A percentile compares a stretch with the other conserved stretches of the same genome.
These are phyloP conservation scores for Lichtheimia ornata DNA, from an alignment of 371 early-diverging fungal genomes.

Conservation along the genomic window DNA sequence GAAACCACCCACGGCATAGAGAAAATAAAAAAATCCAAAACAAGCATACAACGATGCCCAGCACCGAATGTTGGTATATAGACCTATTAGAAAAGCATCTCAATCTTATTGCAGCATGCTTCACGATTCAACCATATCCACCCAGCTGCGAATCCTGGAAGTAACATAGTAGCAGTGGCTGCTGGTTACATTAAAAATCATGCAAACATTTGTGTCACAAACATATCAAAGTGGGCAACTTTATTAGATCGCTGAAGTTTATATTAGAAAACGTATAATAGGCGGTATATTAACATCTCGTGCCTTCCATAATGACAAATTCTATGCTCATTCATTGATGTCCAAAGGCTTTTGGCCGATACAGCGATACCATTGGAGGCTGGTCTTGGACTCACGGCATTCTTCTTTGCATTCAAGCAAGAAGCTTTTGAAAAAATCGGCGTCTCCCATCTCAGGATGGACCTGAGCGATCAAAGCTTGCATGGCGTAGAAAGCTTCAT, in stretches of 20 bases:
- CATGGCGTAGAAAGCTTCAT: conserved; percentile 17
- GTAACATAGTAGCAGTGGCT: too few relatives aligned
- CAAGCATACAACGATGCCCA: too few relatives aligned
- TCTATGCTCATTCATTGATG: neutral
- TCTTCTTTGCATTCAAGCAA: conserved; percentile 14
- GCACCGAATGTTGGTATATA: too few relatives aligned
- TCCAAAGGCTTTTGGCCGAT: neutral
- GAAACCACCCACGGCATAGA: too few relatives aligned
- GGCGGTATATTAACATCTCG: neutral
- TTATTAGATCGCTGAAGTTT: too few relatives aligned
- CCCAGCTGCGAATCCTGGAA: too few relatives aligned
- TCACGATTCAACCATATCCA: too few relatives aligned
- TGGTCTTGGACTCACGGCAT: conserved; percentile 8
- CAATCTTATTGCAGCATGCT: too few relatives aligned
- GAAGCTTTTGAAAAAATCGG: conserved; percentile 10
- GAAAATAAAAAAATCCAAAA: too few relatives aligned
- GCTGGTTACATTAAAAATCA: too few relatives aligned
- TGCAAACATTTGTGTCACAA: too few relatives aligned
- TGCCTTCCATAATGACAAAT: neutral
- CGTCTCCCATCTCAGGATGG: conserved; percentile 16
- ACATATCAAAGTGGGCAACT: neutral
- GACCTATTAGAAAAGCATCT: too few relatives aligned
- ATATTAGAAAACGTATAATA: neutral
- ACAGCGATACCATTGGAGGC: conserved; percentile 11
- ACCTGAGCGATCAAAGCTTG: conserved; percentile 15